Percentiles rank a stretch among this genome's conserved stretches.
Evolutionary conservation across 306 rosid species (phyloP).

Genomic region (Malus orientalis): DNA sequence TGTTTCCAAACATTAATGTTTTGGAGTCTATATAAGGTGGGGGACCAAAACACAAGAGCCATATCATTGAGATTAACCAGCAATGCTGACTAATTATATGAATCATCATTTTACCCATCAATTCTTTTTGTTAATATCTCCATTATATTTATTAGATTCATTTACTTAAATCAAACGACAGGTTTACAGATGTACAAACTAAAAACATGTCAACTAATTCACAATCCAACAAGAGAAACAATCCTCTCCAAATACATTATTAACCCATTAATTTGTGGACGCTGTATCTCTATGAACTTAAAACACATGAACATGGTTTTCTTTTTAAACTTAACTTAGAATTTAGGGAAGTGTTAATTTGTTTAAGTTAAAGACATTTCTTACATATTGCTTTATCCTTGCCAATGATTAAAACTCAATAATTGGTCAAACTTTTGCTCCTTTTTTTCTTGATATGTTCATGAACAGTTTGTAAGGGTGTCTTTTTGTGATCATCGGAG

Average conservation of each 20-base stretch:
- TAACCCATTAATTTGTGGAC: not conserved
- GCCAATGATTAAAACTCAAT: slow-evolving; percentile 33
- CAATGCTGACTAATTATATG: slow-evolving; percentile 10
- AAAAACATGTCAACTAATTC: too few species aligned
- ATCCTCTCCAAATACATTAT: too few species aligned
- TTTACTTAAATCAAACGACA: too few species aligned
- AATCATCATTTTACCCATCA: too few species aligned
- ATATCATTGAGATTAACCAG: slow-evolving; percentile 13
- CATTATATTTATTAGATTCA: too few species aligned
- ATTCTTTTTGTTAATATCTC: too few species aligned
- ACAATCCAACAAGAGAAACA: too few species aligned
- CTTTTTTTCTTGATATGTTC: slow-evolving; percentile 11
- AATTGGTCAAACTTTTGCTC: slow-evolving; percentile 17
- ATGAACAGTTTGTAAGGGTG: slow-evolving; percentile 17
- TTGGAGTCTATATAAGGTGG: slow-evolving; percentile 16
- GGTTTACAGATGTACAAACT: too few species aligned
- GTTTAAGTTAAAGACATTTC: not conserved
- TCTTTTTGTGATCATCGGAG: slow-evolving; percentile 18
- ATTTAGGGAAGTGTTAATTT: not conserved
- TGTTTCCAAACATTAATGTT: slow-evolving; percentile 5
- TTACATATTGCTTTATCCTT: not conserved
- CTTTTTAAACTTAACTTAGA: not conserved
- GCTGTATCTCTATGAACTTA: not conserved
- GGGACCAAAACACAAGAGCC: slow-evolving; percentile 42
- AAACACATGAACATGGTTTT: not conserved